Evolutionary conservation across 177 flowering plant genomes (phyloP).

Genomic region (Vitis hybrid): DNA sequence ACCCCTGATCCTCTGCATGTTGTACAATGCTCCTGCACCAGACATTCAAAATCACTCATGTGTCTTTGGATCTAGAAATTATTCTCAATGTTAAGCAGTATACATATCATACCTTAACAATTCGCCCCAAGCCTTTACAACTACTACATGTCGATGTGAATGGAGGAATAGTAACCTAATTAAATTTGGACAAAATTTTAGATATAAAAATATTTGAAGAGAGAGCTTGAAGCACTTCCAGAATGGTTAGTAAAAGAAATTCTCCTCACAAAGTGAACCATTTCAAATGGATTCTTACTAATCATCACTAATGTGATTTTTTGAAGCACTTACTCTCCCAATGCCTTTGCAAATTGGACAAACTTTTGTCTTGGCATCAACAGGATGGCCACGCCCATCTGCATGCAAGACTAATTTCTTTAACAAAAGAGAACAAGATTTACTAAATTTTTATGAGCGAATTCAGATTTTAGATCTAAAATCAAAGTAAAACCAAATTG

Average conservation of each 20-base stretch:
- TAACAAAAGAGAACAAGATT: neutral
- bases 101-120: conserved; percentile 58
- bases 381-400: conserved; percentile 83
- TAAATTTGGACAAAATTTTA: neutral
- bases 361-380: conserved; percentile 48
- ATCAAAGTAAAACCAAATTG: too few relatives aligned
- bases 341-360: conserved; percentile 77
- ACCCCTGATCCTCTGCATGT: conserved; percentile 76
- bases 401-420: conserved; percentile 15
- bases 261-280: conserved; percentile 10
- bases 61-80: conserved; percentile 1
- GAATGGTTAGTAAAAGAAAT: neutral
- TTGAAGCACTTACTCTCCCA: conserved; percentile 66
- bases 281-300: conserved; percentile 11
- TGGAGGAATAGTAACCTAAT: conserved; percentile 87
- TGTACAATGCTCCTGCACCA: conserved; percentile 59
- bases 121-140: conserved; percentile 79
- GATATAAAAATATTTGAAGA: neutral
- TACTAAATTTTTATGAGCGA: neutral
- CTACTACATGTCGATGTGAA: conserved; percentile 77
- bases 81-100: neutral
- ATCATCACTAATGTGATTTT: conserved; percentile 8
- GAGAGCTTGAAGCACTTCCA: neutral
- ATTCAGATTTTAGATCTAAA: too few relatives aligned
- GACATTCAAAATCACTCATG: conserved; percentile 6